Evolutionary conservation across 805 yeast species (phyloP), one percentile per base, ranked within the genome.

Genomic region (Sungouiozyma ichnusensis): DNA sequence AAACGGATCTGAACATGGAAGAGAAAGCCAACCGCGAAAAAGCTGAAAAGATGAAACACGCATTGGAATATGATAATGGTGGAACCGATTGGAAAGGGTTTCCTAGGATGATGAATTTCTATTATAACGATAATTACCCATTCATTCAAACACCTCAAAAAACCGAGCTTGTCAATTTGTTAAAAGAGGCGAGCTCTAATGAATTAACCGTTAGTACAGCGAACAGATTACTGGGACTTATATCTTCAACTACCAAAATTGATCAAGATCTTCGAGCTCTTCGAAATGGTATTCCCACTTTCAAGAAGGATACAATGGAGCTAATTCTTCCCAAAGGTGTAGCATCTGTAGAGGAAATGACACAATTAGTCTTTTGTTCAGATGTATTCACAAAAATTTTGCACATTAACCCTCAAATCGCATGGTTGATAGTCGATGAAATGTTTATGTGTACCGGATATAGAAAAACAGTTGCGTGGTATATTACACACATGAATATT

Each of bases 1-100:
- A 50, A 27, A 19, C 14, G 20, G 36, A 27, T 15, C 32, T 31
- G 35, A 16, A 33, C 17, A 15, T 7, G 18, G 17, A 33, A 14
- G 18, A 16, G 35, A 7, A 7, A 33, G 6, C 8, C 7, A 6
- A 15, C n/a, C 35, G 16, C 16, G 44, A 38, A 17, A 24, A 46
- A n/a, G 70, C 72, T 1, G 59, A 64, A 1, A 53, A 73, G 46
- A 55, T 68, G 3, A 45, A 53, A 8, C 47, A 52, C 2, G 54
- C 62, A 1, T 61, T 74, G 33, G 77, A 74, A 38, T 72, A 75
- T 55, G 85, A 78, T 54, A 71, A 73, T 20, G 56, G 67, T 37
- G 85, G 85, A 0, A 65, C 74, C 31, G 87, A 81, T 60, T 79
- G 87, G 85, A 63, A 86, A 50, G 87, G 80, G 57, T 66, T 79